Base-by-base conservation (phyloP, 2,329 filamentous ascomycete species). In the Pseudocercospora cruenta region DNA sequence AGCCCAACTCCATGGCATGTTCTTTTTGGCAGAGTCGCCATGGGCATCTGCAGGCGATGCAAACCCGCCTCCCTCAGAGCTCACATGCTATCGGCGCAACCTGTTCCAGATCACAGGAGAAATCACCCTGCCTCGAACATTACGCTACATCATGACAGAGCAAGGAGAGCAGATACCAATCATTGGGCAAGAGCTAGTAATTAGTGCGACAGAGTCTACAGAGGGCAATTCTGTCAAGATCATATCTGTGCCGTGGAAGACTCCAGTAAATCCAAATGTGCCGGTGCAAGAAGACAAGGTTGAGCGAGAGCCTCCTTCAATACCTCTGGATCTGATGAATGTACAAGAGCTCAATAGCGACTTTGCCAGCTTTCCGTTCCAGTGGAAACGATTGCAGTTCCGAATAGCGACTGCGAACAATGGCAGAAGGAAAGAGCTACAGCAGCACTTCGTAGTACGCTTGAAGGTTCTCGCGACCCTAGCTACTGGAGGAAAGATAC, bases 181-280 rank as follows among this genome's bases (percentile, higher is more conserved):
- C 58, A 87, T 88, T 69, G 91, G 85, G 69, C 91, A 94, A 78
- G 94, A 98, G 78, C 88, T 97, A 61, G 89, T 90, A 62, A 92
- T 98, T 55, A 96, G 93, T 4, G 94, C 94, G 8, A 96, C 93
- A 58, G 94, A 98, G 78, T 97, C 94, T 1, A 93, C 97, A 16
- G 94, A 98, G 77, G 92, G 93, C 36, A 94, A 97, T 73, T 83
- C 91, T 0, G 93, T 97, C 51, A 94, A 96, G 73, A 89, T 98
- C 68, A 97, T 98, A 69, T 95, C 95, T 7, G 96, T 98, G 66
- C 94, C 94, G 0, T 98, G 94, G 94, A 98, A 98, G 83, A 97
- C 94, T 1, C 94, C 93, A 1, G 92, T 91, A 28, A 92, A 91
- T 59, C 72, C 73, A 5, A 73, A 67, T 45, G 92, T 90, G 79